Evolutionary conservation across 108 stramenopile genomes (phyloP), one percentile per base, ranked within the genome.

Genomic region (Pelagomonas calceolata): DNA sequence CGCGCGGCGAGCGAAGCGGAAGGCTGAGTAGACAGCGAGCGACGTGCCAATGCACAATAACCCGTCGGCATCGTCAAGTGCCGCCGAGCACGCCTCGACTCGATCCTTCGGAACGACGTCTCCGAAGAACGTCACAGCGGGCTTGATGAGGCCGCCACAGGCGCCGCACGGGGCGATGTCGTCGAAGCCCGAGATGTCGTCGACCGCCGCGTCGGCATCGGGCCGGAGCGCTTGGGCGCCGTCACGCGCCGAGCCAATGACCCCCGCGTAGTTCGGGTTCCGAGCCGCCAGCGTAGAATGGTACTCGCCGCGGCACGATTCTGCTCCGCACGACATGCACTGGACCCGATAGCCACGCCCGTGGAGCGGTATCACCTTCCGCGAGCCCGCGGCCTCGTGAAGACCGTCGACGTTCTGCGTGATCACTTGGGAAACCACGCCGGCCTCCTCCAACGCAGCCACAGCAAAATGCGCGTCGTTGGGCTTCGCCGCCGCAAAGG

Each of bases 371-470:
- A 92, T 74, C n/a, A 95, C 88, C 44, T 88, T 78, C 32, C 76
- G 72, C 44, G 73, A 76, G 9, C 95, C 98, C 0, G 91, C 94
- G 68, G 75, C 73, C n/a, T 80, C 77, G 76, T 99, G 98, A 66
- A 98, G 86, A 1, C 80, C 73, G 79, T 99, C 98, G 0, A 99
- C 98, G 76, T 99, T 99, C 84, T 99, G 98, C 4, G 96, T 95
- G 44, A 97, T 84, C 29, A 92, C 81, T 21, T 88, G 65, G 32
- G 86, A 81, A 17, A 97, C 71, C 33, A 70, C 70, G 4, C 90
- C 90, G 68, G 64, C 72, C 43, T 73, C 68, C 80, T 99, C 95
- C 34, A 98, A 72, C 14, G 31, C 68, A 0, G 95, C 88, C 30
- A 99, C 74, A 14, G 95, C 90, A 32, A 44, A 30, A 78, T 99